Base-by-base conservation (phyloP, 23 red algal genomes). In the Chondrus crispus region DNA sequence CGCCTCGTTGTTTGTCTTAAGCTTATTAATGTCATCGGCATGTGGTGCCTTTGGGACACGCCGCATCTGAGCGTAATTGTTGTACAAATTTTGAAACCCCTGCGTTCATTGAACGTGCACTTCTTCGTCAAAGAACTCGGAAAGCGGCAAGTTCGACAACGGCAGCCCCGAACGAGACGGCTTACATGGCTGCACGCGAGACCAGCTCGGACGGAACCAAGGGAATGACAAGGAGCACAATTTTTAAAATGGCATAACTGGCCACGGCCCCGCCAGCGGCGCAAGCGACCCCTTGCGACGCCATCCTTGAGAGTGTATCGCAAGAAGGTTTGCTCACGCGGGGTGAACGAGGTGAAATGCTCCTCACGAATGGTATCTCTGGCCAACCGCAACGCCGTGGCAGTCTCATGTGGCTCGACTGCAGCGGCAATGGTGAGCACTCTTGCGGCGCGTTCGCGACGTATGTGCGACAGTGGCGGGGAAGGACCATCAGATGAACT, bases 241-340 rank as follows among this genome's bases (percentile, higher is more conserved):
- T 7, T 10, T 19, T 78, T 13, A 89, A 69, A 44, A 79, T 79
- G 69, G 85, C 69, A 69, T 89, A 89, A 74, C 46, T 46, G 24
- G 85, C 85, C 26, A 38, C 85, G 1, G 69, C 85, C 9, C 69
- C 85, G n/a, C 85, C 85, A 18, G 72, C 85, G 4, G 85, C 85
- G 28, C 85, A 76, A 4, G 85, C 85, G 50, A 89, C 69, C 85
- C 19, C 85, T 60, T 5, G 85, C 68, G 2, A 79, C 69, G 66
- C 69, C 85, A 22, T 89, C 85, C 33, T 79, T 51, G 44, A 89
- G 20, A 4, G 48, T 58, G 33, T 55, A 66, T 40, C 69, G 37
- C 33, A 89, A 69, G 20, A 89, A 79, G 22, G 11, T 62, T 2
- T 49, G 68, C 49, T 89, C 85, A 16, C 60, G 37, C 12, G 84